Conservation (phyloP, 2,329 filamentous ascomycete genomes). For the Apiospora arundinis region DNA sequence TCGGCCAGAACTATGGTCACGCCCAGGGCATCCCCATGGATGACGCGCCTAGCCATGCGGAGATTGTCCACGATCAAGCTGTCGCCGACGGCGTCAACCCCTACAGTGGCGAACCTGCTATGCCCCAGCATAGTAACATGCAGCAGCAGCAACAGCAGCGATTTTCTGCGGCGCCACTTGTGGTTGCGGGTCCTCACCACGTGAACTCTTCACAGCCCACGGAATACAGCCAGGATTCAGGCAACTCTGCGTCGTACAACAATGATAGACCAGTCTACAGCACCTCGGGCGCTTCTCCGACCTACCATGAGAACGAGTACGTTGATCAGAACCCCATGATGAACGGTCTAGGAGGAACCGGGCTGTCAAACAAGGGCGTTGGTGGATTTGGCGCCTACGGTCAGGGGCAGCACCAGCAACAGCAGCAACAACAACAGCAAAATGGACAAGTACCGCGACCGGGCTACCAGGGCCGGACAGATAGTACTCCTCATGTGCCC, state of each 20-base stretch:
- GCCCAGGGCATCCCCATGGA: conserved; percentile 53
- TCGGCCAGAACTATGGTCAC: conserved; percentile 51
- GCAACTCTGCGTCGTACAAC: conserved; percentile 13
- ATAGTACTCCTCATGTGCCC: conserved; percentile 28
- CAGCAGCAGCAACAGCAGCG: conserved; percentile 14
- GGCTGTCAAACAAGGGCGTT: not conserved
- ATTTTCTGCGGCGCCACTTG: conserved; percentile 30
- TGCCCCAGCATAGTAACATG: conserved; percentile 26
- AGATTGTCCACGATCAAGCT: conserved; percentile 56
- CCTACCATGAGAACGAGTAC: not conserved
- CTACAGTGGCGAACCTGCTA: conserved; percentile 43
- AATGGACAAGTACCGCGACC: conserved; percentile 20
- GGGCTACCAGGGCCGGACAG: conserved; percentile 20
- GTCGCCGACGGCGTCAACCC: conserved; percentile 63
- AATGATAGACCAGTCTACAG: not conserved
- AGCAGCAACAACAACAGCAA: not conserved
- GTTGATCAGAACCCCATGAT: not conserved
- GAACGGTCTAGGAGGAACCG: conserved; percentile 3
- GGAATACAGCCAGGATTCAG: not conserved
- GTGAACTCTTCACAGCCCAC: not conserved
- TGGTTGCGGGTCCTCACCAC: conserved; percentile 30
- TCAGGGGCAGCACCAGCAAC: not conserved
- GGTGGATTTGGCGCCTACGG: not conserved
- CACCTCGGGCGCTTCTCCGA: not conserved
- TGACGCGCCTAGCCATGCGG: conserved; percentile 56